Percentiles rank a stretch among this genome's conserved stretches.
Conservation (phyloP, 2,329 filamentous ascomycete species). For the Colletotrichum zoysiae region DNA sequence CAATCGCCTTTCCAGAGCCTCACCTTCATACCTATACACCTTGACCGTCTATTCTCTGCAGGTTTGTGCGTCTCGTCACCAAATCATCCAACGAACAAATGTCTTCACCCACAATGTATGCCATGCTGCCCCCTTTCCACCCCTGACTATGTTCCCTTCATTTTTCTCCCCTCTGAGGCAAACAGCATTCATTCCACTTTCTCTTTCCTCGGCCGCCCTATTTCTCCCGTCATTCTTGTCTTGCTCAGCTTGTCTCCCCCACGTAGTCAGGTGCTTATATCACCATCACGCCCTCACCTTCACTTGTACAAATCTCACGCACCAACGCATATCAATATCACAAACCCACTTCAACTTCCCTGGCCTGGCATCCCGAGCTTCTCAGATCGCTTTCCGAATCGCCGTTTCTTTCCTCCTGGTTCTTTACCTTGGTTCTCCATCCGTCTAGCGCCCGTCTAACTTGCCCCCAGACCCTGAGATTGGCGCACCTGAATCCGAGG, state of each 20-base stretch:
- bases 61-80: background rate
- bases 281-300: constrained; percentile 3
- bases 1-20: background rate
- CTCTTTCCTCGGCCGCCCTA: background rate
- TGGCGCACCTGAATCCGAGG: constrained; percentile 37
- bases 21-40: background rate
- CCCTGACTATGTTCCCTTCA: background rate
- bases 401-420: background rate
- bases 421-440: background rate
- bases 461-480: constrained; percentile 17
- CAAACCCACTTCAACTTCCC: background rate
- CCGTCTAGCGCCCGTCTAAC: constrained; percentile 24
- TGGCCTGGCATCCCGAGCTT: background rate
- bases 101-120: constrained; percentile 7
- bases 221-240: background rate
- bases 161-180: background rate
- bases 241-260: background rate
- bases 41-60: too few species aligned
- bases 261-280: constrained; percentile 21
- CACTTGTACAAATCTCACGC: background rate
- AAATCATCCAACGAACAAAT: background rate
- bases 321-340: background rate
- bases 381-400: constrained; percentile 11
- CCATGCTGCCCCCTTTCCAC: background rate
- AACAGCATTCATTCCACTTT: background rate